A percentile compares a stretch with the other conserved stretches of the same genome.
These are phyloP conservation scores for Vickermania ingenoplastis DNA, from an alignment of 208 protist species.

Conservation along the genomic window DNA sequence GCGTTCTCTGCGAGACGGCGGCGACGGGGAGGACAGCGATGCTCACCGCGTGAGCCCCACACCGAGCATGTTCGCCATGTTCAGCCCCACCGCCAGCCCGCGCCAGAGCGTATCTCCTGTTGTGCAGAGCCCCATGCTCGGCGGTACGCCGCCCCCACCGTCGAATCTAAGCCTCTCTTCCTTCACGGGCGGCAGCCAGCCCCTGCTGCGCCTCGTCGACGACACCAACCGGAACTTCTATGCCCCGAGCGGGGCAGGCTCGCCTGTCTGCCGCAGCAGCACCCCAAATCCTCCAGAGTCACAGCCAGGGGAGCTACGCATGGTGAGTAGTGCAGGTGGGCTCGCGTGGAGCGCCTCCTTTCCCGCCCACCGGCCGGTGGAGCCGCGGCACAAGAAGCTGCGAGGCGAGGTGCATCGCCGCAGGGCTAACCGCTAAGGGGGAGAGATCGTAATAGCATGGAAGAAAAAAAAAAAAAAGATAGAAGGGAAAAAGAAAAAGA, in stretches of 20 bases:
- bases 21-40: conserved; percentile 13
- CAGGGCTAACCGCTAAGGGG: too few relatives aligned
- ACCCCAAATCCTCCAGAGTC: background rate
- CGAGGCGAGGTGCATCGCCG: too few relatives aligned
- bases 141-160: background rate
- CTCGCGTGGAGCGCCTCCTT: background rate
- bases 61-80: background rate
- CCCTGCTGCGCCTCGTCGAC: background rate
- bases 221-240: too few relatives aligned
- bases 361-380: background rate
- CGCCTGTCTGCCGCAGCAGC: background rate
- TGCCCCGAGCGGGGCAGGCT: background rate
- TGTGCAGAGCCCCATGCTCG: background rate
- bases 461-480: too few relatives aligned
- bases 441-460: too few relatives aligned
- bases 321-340: background rate
- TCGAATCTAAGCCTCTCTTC: background rate
- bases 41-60: background rate
- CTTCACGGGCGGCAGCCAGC: background rate
- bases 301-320: background rate
- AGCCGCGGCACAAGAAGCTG: background rate
- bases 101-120: background rate
- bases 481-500: too few relatives aligned
- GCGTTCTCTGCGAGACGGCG: conserved; percentile 56
- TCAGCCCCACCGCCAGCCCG: background rate